Evolutionary conservation across 83 land plant genomes (phyloP).

Genomic region (Isoetes engelmannii): DNA sequence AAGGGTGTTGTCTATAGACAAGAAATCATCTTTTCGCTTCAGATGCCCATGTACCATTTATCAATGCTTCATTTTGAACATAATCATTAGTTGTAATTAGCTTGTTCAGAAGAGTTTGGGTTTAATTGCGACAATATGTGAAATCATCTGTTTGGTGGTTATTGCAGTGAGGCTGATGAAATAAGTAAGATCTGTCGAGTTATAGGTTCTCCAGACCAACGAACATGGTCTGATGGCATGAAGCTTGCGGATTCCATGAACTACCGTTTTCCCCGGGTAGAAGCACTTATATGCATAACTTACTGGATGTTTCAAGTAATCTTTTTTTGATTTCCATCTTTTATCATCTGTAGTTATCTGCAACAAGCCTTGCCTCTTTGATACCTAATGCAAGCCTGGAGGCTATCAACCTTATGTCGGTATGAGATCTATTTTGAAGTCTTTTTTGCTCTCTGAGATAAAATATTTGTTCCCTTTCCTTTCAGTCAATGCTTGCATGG

Average conservation of each 20-base stretch:
- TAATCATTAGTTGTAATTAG: background rate
- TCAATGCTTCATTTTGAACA: background rate
- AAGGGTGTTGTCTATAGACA: background rate
- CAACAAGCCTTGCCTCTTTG: constrained; percentile 4
- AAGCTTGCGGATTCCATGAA: constrained; percentile 38
- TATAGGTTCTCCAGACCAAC: constrained; percentile 32
- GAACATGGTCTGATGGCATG: constrained; percentile 41
- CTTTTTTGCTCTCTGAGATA: background rate
- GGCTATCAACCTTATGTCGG: constrained; percentile 25
- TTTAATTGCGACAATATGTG: background rate
- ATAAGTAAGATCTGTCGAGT: constrained; percentile 41
- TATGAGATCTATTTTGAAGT: background rate
- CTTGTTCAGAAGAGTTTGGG: background rate
- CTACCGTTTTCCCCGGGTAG: constrained; percentile 40
- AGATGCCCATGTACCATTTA: background rate
- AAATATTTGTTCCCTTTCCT: background rate
- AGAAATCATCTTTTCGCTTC: background rate
- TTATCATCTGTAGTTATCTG: constrained; percentile 14
- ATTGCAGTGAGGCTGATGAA: constrained; percentile 41
- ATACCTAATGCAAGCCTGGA: constrained; percentile 27
- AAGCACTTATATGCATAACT: background rate
- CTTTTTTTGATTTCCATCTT: background rate
- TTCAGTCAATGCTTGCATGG: constrained; percentile 23
- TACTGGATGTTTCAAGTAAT: background rate
- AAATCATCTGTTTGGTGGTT: background rate